Evolutionary conservation across 768 basidiomycete species (phyloP), one percentile per base, ranked within the genome.

Genomic region (Mycena galopus): DNA sequence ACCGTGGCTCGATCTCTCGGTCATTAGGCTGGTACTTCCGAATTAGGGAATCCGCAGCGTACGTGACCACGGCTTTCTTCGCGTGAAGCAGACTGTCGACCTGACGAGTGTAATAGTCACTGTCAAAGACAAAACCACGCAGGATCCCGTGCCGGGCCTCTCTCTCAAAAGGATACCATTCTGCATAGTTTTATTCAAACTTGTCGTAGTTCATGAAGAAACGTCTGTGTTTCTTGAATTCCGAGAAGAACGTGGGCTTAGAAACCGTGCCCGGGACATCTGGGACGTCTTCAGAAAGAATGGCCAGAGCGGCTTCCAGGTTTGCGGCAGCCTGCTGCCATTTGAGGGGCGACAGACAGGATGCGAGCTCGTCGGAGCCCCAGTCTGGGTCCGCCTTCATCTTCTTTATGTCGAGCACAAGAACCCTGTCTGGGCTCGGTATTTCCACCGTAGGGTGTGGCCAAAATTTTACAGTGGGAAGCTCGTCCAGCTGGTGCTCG

Each of bases 131-230:
- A 12, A 56, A 6, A 2, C 67, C 69, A 9, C 37, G 37, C 0
- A 74, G 29, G 12, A 76, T 70, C 2, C 55, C 65, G 35, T 69
- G 42, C 1, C 72, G 17, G 17, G 67, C 64, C 65, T 67, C 32
- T 4, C 57, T 4, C 32, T 76, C 73, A 39, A 76, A 69, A 1
- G 25, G 2, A 30, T 76, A 76, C 70, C 67, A 74, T n/a, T 9
- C 32, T 0, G 42, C 9, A 32, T 42, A 76, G 1, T 51, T 70
- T 2, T 56, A 57, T 33, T 76, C 71, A 14, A 76, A 65, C 19
- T 71, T 71, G 1, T 44, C 55, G 14, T 65, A 16, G 42, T 70
- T 47, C 3, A 50, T 11, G 56, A 72, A 76, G 42, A 72, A 76
- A 0, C 65, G 27, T 0, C 51, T 33, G 39, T 74, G 73, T 0